Percentiles rank a stretch among this genome's conserved stretches.
phyloP scores from a whole-genome alignment of 352 stramenopile species.

The Plasmopara muralis region DNA sequence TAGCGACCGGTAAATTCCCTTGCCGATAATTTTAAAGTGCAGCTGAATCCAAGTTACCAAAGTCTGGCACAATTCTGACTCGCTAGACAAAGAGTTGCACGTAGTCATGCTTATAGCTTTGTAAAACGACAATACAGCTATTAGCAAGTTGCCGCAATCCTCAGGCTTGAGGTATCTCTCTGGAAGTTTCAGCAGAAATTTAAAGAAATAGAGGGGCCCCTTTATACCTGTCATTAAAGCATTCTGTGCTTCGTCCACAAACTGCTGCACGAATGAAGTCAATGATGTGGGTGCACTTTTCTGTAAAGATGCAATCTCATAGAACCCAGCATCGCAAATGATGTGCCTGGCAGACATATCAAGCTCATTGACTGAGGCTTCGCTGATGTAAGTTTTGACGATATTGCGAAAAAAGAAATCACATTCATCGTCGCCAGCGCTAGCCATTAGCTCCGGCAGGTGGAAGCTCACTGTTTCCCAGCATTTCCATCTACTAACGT shows the following conservation, averaged over 20 bases:
- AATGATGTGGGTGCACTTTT: slow-evolving; percentile 36
- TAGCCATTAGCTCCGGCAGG: slow-evolving; percentile 50
- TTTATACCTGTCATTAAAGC: slow-evolving; percentile 6
- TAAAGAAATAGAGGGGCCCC: slow-evolving; percentile 20
- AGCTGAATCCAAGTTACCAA: slow-evolving; percentile 25
- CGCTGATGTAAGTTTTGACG: slow-evolving; percentile 27
- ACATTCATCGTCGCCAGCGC: slow-evolving; percentile 25
- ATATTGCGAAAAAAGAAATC: slow-evolving; percentile 29
- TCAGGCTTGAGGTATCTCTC: slow-evolving; percentile 26
- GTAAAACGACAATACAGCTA: slow-evolving; percentile 19
- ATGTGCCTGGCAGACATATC: slow-evolving; percentile 34
- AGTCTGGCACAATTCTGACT: slow-evolving; percentile 11
- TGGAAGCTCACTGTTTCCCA: slow-evolving; percentile 72
- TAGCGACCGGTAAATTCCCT: slow-evolving; percentile 11
- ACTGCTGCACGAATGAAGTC: slow-evolving; percentile 17
- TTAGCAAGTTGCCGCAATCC: slow-evolving; percentile 21
- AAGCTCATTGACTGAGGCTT: slow-evolving; percentile 11
- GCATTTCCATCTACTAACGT: slow-evolving; percentile 51
- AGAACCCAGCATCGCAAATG: slow-evolving; percentile 70
- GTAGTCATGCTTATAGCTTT: slow-evolving; percentile 7
- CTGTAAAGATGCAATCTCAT: slow-evolving; percentile 60
- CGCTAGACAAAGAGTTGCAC: not conserved
- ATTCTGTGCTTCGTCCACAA: slow-evolving; percentile 15
- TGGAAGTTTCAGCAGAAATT: slow-evolving; percentile 30
- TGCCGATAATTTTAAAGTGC: slow-evolving; percentile 20